These are phyloP conservation scores for Zymoseptoria brevis DNA, from an alignment of 2,329 filamentous ascomycete genomes.

Conservation along the genomic window DNA sequence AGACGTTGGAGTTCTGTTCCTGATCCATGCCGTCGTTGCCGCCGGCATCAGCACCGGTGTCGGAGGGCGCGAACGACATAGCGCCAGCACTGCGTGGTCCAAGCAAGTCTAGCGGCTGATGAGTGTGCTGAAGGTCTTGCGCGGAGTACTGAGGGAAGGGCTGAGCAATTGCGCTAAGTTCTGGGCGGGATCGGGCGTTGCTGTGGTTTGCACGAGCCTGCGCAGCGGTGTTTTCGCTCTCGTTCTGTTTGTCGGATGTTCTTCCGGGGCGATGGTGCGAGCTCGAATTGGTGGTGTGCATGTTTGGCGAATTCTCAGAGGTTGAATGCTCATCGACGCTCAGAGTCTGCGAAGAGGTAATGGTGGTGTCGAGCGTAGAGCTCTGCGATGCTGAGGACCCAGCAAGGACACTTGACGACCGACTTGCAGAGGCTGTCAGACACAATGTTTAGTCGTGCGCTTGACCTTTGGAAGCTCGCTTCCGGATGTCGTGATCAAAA, in stretches of 20 bases:
- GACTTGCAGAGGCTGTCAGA: not conserved
- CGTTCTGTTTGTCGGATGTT: not conserved
- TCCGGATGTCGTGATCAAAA: not conserved
- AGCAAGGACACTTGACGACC: not conserved
- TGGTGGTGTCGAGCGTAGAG: not conserved
- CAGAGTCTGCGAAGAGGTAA: not conserved
- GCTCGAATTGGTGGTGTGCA: not conserved
- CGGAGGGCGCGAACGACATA: not conserved
- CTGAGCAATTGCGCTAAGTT: not conserved
- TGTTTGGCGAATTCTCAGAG: not conserved
- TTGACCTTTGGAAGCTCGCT: not conserved
- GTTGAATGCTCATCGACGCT: not conserved
- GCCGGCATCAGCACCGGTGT: conserved; percentile 22
- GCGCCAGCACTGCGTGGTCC: not conserved
- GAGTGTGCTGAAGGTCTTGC: not conserved
- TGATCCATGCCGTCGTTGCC: conserved; percentile 10
- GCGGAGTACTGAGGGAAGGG: not conserved
- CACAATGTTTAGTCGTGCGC: not conserved
- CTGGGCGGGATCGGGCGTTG: not conserved
- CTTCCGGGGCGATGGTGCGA: not conserved
- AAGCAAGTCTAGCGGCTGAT: not conserved
- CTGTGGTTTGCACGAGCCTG: not conserved
- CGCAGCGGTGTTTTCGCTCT: not conserved
- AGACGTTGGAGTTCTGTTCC: not conserved
- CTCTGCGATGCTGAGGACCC: not conserved